phyloP scores from a whole-genome alignment of 2,329 filamentous ascomycete species.

The Fusarium sp. region DNA sequence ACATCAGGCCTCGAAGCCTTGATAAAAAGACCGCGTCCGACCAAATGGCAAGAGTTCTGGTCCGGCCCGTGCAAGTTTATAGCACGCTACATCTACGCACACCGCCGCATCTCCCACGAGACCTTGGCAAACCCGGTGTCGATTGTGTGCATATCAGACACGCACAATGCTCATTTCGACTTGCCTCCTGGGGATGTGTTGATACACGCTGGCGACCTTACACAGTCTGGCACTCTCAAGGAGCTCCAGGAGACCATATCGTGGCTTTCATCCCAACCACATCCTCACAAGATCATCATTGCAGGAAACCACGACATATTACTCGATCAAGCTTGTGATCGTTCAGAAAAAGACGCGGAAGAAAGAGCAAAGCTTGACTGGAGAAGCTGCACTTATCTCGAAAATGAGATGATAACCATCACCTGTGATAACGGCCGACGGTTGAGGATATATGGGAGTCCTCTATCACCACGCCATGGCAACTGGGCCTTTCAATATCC shows the following conservation, averaged over 20 bases:
- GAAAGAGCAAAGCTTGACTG: constrained; percentile 34
- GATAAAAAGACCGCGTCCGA: constrained; percentile 11
- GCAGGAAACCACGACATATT: constrained; percentile 60
- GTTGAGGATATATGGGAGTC: constrained; percentile 47
- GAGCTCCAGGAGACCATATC: constrained; percentile 53
- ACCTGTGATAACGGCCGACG: constrained; percentile 43
- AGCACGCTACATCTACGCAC: constrained; percentile 8
- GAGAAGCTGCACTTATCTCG: constrained; percentile 42
- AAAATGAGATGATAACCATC: constrained; percentile 33
- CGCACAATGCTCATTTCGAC: constrained; percentile 52
- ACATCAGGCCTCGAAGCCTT: constrained; percentile 4
- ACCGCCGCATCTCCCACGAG: neutral
- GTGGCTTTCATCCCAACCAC: constrained; percentile 57
- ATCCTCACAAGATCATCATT: constrained; percentile 57
- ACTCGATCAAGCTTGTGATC: constrained; percentile 37
- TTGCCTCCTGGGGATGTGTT: constrained; percentile 58
- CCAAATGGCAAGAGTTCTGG: constrained; percentile 15
- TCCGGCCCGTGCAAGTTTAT: constrained; percentile 6
- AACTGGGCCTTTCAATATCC: constrained; percentile 58
- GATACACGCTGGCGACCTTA: constrained; percentile 62
- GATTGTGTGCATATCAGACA: constrained; percentile 59
- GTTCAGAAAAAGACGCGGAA: neutral
- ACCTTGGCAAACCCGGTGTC: constrained; percentile 23
- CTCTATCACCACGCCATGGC: constrained; percentile 47
- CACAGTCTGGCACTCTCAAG: constrained; percentile 54